phyloP scores from a whole-genome alignment of 495 filamentous ascomycete species.

The Podospora pseudoanserina region DNA sequence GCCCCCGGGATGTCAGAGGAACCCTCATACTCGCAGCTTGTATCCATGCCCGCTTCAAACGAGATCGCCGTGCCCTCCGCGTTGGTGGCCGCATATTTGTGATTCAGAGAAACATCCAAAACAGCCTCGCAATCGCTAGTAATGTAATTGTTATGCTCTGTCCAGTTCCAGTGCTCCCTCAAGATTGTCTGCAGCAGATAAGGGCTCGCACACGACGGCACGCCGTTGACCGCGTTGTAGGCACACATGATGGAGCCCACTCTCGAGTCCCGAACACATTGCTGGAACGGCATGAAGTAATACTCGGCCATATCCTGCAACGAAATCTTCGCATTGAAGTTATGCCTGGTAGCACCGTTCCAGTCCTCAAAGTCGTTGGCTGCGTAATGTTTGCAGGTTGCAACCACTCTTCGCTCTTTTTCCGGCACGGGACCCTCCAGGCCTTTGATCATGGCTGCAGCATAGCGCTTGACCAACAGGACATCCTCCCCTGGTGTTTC shows the following conservation, averaged over 20 bases:
- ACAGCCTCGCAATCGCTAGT: constrained; percentile 46
- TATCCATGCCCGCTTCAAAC: constrained; percentile 24
- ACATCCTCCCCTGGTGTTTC: constrained; percentile 41
- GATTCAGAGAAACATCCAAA: constrained; percentile 33
- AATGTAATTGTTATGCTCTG: constrained; percentile 41
- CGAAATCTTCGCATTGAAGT: constrained; percentile 41
- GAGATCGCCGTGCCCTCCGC: constrained; percentile 25
- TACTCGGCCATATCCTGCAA: constrained; percentile 47
- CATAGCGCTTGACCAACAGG: constrained; percentile 37
- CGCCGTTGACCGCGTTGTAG: constrained; percentile 47
- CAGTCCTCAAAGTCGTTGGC: constrained; percentile 57
- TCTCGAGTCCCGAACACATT: constrained; percentile 43
- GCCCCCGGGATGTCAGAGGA: constrained; percentile 27
- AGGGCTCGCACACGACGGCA: constrained; percentile 41
- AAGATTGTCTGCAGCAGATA: constrained; percentile 43
- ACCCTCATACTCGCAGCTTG: constrained; percentile 21
- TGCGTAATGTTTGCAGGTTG: constrained; percentile 43
- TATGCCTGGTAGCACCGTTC: constrained; percentile 30
- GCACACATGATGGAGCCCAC: constrained; percentile 49
- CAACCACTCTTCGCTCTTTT: constrained; percentile 16
- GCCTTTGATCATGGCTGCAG: constrained; percentile 35
- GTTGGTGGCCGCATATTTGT: constrained; percentile 24
- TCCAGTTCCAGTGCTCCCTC: constrained; percentile 47
- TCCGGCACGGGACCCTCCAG: constrained; percentile 20
- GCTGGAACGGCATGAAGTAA: constrained; percentile 47